Evolutionary conservation across 2,329 filamentous ascomycete species (phyloP), one percentile per base, ranked within the genome.

Genomic region (Cercospora zeina): DNA sequence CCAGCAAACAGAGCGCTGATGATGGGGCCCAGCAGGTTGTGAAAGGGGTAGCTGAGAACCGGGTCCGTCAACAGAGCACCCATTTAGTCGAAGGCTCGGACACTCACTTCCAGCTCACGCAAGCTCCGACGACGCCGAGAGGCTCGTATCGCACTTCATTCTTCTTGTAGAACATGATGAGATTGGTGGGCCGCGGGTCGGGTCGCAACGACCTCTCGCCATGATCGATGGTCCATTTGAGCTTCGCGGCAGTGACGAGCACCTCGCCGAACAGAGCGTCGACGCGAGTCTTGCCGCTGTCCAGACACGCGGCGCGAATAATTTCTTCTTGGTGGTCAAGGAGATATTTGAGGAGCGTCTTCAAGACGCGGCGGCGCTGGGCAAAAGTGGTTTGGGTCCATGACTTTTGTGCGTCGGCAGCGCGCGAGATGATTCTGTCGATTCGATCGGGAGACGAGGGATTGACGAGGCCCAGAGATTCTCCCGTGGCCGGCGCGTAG

Each of bases 221-320:
- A 77, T 99, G 91, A 67, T 87, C 81, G 65, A 97, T 88, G 2
- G 92, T 96, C 95, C 95, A 99, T 73, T 90, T 88, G 63, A 99
- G 83, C 80, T 96, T 97, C 81, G 97, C 95, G 0, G 85, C 87
- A 6, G 95, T 97, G 45, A 97, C 92, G 59, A 99, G 82, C 66
- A 97, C 93, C 82, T 99, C 95, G 57, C 95, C 95, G 60, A 99
- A 87, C 69, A 90, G 88, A 0, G 93, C 95, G 77, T 99, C 95
- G 39, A 97, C 87, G 81, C 93, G 90, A 1, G 96, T 97, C 82
- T 99, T 99, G 66, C 95, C 95, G 45, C 91, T 96, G 77, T 99
- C 95, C 36, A 96, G 82, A 72, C 91, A 96, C 54, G 93, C 93
- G 31, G 91, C 86, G 14, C 86, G 84, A 70, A 91, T 93, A 69